A percentile compares a stretch with the other conserved stretches of the same genome.
phyloP scores from a whole-genome alignment of 768 basidiomycete genomes.

The Podaxis pistillaris region DNA sequence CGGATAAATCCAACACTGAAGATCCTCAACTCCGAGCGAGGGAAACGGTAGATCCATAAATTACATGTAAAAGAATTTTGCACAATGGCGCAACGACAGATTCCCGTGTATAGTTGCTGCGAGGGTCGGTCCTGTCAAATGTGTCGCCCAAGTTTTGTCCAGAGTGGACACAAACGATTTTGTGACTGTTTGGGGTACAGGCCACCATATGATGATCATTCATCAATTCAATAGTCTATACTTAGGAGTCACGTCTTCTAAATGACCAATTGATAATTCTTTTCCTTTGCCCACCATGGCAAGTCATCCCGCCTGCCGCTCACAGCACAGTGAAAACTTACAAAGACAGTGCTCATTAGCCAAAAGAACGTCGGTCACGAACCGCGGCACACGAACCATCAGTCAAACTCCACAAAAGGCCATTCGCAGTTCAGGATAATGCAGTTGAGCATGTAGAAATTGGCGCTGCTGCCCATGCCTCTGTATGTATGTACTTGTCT shows the following conservation, averaged over 20 bases:
- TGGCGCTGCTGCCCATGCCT: conserved; percentile 36
- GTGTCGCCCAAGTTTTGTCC: too few species aligned
- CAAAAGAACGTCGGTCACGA: conserved; percentile 44
- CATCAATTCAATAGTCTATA: too few species aligned
- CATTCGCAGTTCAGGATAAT: conserved; percentile 49
- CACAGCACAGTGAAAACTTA: background rate
- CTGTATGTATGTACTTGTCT: conserved; percentile 33
- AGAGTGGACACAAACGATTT: too few species aligned
- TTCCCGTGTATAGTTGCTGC: too few species aligned
- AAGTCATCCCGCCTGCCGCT: conserved; percentile 12
- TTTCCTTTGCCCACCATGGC: conserved; percentile 21
- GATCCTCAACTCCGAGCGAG: background rate
- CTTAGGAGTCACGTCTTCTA: too few species aligned
- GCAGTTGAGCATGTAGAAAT: conserved; percentile 47
- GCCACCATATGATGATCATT: too few species aligned
- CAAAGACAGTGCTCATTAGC: conserved; percentile 19
- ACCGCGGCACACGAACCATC: conserved; percentile 49
- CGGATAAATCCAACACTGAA: conserved; percentile 15
- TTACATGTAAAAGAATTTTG: background rate
- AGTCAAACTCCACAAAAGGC: conserved; percentile 45
- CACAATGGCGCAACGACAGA: background rate
- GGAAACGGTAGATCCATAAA: background rate
- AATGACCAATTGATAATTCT: background rate
- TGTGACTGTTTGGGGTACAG: too few species aligned
- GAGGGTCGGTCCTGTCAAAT: too few species aligned